phyloP scores from a whole-genome alignment of 768 basidiomycete genomes.

The Sistotremastrum niveocremeum region DNA sequence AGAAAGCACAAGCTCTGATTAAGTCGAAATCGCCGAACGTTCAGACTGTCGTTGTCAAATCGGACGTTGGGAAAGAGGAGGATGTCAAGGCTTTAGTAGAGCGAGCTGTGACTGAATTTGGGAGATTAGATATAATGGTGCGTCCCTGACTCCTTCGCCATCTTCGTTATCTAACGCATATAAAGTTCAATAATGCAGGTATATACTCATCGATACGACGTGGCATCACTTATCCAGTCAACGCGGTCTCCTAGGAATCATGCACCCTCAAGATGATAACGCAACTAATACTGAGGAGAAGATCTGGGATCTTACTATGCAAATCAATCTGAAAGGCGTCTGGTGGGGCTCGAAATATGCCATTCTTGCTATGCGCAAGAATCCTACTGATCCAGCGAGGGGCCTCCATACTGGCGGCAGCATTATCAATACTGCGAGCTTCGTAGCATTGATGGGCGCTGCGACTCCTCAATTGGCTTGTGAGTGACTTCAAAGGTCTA shows the following conservation, averaged over 20 bases:
- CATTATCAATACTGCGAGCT: conserved; percentile 97
- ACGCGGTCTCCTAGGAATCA: conserved; percentile 53
- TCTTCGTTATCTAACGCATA: neutral
- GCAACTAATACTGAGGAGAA: conserved; percentile 93
- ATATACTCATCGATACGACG: conserved; percentile 4
- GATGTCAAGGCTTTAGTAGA: conserved; percentile 79
- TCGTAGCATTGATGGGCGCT: conserved; percentile 90
- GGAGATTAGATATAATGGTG: conserved; percentile 93
- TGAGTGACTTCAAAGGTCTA: conserved; percentile 25
- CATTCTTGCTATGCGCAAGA: conserved; percentile 90
- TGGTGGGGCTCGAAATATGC: conserved; percentile 99
- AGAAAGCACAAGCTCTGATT: conserved; percentile 55
- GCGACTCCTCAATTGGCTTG: conserved; percentile 98
- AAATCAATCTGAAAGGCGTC: conserved; percentile 94
- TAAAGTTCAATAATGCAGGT: conserved; percentile 90
- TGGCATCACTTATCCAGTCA: neutral
- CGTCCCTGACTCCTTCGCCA: conserved; percentile 10
- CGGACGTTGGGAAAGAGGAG: conserved; percentile 81
- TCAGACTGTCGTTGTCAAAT: conserved; percentile 53
- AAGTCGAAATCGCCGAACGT: conserved; percentile 52
- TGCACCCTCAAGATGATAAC: conserved; percentile 92
- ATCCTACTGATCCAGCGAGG: conserved; percentile 68
- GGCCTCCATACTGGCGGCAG: conserved; percentile 67
- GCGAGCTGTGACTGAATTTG: conserved; percentile 68
- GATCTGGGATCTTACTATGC: conserved; percentile 91